A percentile compares a stretch with the other conserved stretches of the same genome.
Evolutionary conservation across 306 rosid genomes (phyloP).

Genomic region (Prunus campanulata): DNA sequence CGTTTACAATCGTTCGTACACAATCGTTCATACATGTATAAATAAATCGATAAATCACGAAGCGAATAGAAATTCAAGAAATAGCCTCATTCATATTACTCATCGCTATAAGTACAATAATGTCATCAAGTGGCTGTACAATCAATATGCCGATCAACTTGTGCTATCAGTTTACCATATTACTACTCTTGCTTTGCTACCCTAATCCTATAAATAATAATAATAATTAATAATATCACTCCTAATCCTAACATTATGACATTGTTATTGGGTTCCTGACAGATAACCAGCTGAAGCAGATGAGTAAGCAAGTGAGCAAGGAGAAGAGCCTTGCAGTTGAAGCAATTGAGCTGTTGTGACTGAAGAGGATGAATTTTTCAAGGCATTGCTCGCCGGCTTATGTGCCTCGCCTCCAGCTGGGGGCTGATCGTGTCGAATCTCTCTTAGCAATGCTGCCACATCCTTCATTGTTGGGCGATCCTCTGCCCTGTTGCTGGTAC

Average conservation of each 20-base stretch:
- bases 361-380: constrained; percentile 48
- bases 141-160: constrained; percentile 7
- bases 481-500: constrained; percentile 67
- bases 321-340: constrained; percentile 55
- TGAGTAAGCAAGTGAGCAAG: constrained; percentile 61
- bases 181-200: neutral
- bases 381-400: constrained; percentile 30
- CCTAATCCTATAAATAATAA: constrained; percentile 17
- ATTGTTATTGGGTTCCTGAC: constrained; percentile 37
- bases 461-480: constrained; percentile 96
- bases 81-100: neutral
- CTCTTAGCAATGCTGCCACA: constrained; percentile 74
- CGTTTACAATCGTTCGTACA: neutral
- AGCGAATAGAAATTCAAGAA: neutral
- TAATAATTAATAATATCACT: constrained; percentile 10
- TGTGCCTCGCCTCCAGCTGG: constrained; percentile 40
- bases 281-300: constrained; percentile 49
- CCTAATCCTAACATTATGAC: neutral
- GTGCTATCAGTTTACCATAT: neutral
- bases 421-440: constrained; percentile 53
- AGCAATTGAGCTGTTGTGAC: constrained; percentile 57
- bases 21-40: neutral
- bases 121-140: constrained; percentile 7
- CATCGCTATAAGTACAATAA: neutral
- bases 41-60: neutral